phyloP scores from a whole-genome alignment of 352 stramenopile genomes.

The Phytophthora pistaciae region DNA sequence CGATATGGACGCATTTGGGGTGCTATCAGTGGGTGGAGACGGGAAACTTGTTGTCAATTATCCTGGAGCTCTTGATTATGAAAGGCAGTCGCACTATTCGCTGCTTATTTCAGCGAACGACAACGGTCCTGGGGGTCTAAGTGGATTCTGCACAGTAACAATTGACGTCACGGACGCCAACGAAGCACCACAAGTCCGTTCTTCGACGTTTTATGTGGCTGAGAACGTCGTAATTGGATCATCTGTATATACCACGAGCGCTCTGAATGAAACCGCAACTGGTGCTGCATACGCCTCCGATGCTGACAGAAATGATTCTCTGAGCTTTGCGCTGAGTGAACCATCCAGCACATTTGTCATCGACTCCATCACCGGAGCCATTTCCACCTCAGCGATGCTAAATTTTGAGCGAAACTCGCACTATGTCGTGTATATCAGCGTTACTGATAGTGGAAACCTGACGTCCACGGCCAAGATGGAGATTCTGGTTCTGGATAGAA shows the following conservation, averaged over 20 bases:
- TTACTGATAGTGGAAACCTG: slow-evolving; percentile 20
- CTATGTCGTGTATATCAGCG: slow-evolving; percentile 20
- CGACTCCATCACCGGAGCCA: slow-evolving; percentile 11
- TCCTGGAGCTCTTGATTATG: slow-evolving; percentile 50
- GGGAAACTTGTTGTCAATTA: slow-evolving; percentile 46
- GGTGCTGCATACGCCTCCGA: slow-evolving; percentile 21
- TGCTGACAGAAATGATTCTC: slow-evolving; percentile 19
- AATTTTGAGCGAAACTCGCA: slow-evolving; percentile 27
- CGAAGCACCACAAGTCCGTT: slow-evolving; percentile 13
- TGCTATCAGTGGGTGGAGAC: slow-evolving; percentile 46
- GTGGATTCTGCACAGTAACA: slow-evolving; percentile 11
- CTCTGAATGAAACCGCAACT: slow-evolving; percentile 16
- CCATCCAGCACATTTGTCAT: slow-evolving; percentile 25
- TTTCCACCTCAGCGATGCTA: slow-evolving; percentile 10
- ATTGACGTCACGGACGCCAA: slow-evolving; percentile 26
- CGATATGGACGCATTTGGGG: slow-evolving; percentile 45
- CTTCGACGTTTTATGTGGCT: slow-evolving; percentile 23
- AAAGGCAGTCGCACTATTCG: slow-evolving; percentile 37
- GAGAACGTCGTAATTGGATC: slow-evolving; percentile 31
- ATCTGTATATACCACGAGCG: slow-evolving; percentile 6
- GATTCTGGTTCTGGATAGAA: slow-evolving; percentile 33
- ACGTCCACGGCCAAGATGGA: slow-evolving; percentile 11
- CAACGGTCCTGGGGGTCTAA: slow-evolving; percentile 13
- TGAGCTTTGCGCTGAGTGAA: slow-evolving; percentile 21
- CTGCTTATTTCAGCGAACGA: slow-evolving; percentile 28